Conservation (phyloP, 169 alveolate species). For the Plasmodium ovale region DNA sequence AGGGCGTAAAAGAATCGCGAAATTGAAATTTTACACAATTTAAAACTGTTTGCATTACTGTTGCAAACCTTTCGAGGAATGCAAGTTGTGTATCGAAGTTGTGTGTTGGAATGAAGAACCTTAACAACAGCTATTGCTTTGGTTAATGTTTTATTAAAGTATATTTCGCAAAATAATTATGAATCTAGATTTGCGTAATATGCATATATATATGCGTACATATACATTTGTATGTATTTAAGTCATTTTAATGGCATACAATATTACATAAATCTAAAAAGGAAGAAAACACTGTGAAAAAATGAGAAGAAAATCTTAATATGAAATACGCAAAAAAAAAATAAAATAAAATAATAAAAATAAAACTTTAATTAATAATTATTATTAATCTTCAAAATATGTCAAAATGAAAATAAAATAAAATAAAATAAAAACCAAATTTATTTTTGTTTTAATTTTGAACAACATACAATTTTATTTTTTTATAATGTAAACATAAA, state of each 20-base stretch:
- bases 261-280: background rate
- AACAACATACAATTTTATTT: background rate
- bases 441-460: slow-evolving; percentile 15
- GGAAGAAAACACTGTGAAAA: background rate
- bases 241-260: background rate
- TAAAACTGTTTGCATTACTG: background rate
- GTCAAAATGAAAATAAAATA: background rate
- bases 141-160: slow-evolving; percentile 29
- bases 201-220: background rate
- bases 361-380: background rate
- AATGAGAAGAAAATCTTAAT: background rate
- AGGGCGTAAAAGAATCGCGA: background rate
- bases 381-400: slow-evolving; percentile 1
- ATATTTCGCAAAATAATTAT: background rate
- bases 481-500: background rate
- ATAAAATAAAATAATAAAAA: no score
- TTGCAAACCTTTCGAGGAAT: slow-evolving; percentile 2
- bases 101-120: slow-evolving; percentile 14
- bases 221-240: background rate
- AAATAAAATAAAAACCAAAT: slow-evolving; percentile 10
- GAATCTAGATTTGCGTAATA: background rate
- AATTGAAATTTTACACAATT: background rate
- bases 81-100: slow-evolving; percentile 15
- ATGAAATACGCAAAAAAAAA: background rate
- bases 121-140: slow-evolving; percentile 37